phyloP scores from a whole-genome alignment of 257 asterid species.

The Capsicum baccatum region DNA sequence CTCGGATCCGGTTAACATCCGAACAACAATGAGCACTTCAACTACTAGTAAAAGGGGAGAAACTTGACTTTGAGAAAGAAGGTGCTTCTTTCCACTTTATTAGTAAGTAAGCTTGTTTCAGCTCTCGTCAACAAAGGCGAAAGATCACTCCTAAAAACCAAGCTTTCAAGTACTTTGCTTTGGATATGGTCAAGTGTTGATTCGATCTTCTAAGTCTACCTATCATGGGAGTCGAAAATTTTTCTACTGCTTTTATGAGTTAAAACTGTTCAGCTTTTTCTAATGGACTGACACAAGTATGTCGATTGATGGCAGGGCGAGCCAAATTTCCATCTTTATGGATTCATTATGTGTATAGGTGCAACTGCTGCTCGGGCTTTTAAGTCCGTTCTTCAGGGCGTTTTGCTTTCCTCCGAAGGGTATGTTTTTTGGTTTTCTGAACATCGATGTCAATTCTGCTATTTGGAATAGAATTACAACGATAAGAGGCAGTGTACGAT shows the following conservation, averaged over 20 bases:
- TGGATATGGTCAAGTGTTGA: not conserved
- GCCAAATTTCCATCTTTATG: slow-evolving; percentile 88
- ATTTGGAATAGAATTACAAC: not conserved
- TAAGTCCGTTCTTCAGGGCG: slow-evolving; percentile 96
- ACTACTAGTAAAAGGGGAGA: no score
- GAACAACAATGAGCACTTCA: no score
- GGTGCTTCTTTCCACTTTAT: no score
- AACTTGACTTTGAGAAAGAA: no score
- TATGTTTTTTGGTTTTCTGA: slow-evolving; percentile 32
- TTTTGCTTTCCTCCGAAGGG: slow-evolving; percentile 95
- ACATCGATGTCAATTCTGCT: not conserved
- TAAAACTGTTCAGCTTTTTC: not conserved
- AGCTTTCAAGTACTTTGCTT: no score
- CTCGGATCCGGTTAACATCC: no score
- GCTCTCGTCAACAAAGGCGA: no score
- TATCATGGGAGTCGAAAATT: not conserved
- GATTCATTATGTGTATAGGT: slow-evolving; percentile 87
- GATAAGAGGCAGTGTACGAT: not conserved
- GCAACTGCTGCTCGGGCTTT: slow-evolving; percentile 99
- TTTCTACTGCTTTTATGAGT: not conserved
- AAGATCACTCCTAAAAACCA: no score
- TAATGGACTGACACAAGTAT: slow-evolving; percentile 24
- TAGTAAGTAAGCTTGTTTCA: no score
- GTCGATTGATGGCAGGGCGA: slow-evolving; percentile 69
- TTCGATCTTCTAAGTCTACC: not conserved